Base-by-base conservation (phyloP, 257 asterid genomes). In the Solanum gandarillasii region DNA sequence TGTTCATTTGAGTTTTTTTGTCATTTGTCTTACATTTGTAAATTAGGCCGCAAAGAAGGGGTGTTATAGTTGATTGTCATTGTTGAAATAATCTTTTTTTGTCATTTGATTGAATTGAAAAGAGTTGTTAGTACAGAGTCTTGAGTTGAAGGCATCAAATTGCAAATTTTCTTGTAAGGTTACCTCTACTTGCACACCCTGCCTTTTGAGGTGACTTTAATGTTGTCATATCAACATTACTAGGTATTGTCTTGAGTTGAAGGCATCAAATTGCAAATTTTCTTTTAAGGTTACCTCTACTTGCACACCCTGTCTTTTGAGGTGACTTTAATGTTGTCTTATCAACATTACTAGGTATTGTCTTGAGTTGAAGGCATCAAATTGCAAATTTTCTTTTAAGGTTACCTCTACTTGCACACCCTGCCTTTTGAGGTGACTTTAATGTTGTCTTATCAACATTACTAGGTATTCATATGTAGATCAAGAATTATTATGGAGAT, bases 21-120 rank as follows among this genome's bases (percentile, higher is more conserved):
- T 84, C 25, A 32, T 72, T 72, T 70, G 84, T 41, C 43, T 58
- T 88, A 87, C 86, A 88, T 76, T 90, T 86, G 91, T 89, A 88
- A 86, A 89, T 84, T 84, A 68, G 86, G 68, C 83, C 58, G 85
- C 83, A 84, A 70, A 71, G 72, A 72, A 71, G 68, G 82, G 87
- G 31, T 90, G 88, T 62, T 84, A 36, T 39, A 43, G 88, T 85
- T 71, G 85, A 29, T 84, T 67, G 34, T 11, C 83, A 74, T 74
- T 74, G 52, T 74, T 74, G 83, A 74, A 74, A 74, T 74, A 74
- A 10, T 21, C 31, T 35, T 36, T 21, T 36, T 74, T 74, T 35
- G 46, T 73, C 18, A 21, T 74, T 74, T 74, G 83, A 74, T 74
- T 74, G 83, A 74, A 74, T 74, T 74, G 31, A 74, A 74, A 74